Evolutionary conservation across 768 basidiomycete genomes (phyloP).

Genomic region (Kondoa subrosea): DNA sequence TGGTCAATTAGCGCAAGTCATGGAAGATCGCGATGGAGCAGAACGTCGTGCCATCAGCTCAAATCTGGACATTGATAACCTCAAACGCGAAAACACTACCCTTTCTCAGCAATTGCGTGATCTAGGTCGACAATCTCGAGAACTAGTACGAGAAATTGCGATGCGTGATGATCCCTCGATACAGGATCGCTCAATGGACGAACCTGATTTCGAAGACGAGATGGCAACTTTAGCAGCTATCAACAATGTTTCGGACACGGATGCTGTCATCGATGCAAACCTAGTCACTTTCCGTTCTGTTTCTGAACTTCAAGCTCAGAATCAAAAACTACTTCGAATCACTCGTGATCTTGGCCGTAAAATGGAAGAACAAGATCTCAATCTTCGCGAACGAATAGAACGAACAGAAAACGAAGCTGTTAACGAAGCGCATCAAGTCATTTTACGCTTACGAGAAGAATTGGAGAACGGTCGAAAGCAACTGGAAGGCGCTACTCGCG

Average conservation of each 20-base stretch:
- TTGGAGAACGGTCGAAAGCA: constrained; percentile 62
- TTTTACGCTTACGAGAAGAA: constrained; percentile 58
- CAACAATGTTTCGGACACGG: constrained; percentile 29
- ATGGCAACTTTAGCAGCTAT: constrained; percentile 53
- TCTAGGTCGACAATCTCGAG: constrained; percentile 66
- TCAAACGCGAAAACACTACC: constrained; percentile 47
- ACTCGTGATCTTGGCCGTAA: constrained; percentile 63
- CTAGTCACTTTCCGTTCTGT: constrained; percentile 74
- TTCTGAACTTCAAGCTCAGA: constrained; percentile 68
- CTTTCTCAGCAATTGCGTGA: constrained; percentile 62
- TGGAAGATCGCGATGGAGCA: constrained; percentile 57
- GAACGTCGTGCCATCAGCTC: constrained; percentile 41
- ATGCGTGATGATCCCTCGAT: constrained; percentile 70
- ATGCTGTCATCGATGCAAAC: constrained; percentile 69
- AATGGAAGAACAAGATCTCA: constrained; percentile 64
- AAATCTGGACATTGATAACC: constrained; percentile 26
- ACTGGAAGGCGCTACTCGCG: constrained; percentile 66
- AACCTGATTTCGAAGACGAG: constrained; percentile 33
- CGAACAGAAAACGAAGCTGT: constrained; percentile 45
- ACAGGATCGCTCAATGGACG: constrained; percentile 35
- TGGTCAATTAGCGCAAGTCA: constrained; percentile 55
- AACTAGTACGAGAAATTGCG: constrained; percentile 58
- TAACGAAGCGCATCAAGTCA: constrained; percentile 71
- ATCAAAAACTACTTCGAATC: constrained; percentile 69
- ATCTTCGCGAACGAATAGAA: constrained; percentile 19